Conservation (phyloP, 306 rosid species). For the Myrica gale region DNA sequence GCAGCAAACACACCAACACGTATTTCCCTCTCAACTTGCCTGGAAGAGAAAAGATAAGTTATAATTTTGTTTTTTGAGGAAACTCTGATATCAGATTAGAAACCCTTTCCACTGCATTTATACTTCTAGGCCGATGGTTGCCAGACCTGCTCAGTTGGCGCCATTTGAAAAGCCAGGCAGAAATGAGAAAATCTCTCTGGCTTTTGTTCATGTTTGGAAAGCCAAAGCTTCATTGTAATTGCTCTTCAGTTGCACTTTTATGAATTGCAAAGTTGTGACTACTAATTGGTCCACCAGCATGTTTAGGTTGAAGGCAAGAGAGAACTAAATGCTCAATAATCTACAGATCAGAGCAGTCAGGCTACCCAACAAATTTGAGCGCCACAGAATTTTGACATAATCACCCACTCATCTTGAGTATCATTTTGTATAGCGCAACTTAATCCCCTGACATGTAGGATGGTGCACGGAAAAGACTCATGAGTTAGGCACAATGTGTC, state of each 20-base stretch:
- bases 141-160: slow-evolving; percentile 8
- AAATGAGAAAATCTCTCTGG: too few relatives aligned
- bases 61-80: neutral
- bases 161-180: neutral
- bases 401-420: neutral
- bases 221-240: neutral
- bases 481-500: neutral
- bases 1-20: slow-evolving; percentile 87
- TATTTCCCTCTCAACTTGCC: slow-evolving; percentile 95
- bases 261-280: neutral
- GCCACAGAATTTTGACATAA: neutral
- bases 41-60: slow-evolving; percentile 29
- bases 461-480: neutral
- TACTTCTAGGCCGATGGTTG: neutral
- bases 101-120: neutral
- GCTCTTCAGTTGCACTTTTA: too few relatives aligned
- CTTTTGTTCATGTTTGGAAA: neutral
- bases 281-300: slow-evolving; percentile 1
- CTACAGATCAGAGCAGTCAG: neutral
- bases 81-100: neutral
- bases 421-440: neutral
- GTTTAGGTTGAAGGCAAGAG: neutral
- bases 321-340: neutral
- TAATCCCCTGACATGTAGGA: neutral
- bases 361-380: neutral